These are phyloP conservation scores for Tripterygium wilfordii DNA, from an alignment of 177 flowering plant genomes.

Conservation along the genomic window DNA sequence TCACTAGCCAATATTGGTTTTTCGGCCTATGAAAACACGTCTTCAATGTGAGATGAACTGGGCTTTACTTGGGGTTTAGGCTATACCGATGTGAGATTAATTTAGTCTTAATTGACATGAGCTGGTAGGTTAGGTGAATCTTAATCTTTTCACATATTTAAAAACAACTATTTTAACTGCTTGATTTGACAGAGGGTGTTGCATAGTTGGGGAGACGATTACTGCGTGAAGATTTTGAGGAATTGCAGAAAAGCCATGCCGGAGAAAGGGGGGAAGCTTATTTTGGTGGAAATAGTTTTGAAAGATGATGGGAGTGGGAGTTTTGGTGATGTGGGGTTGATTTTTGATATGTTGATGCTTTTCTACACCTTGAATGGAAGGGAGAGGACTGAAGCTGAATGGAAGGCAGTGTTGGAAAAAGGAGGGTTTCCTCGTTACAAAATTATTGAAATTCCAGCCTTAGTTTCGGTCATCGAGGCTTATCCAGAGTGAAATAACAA, in stretches of 20 bases:
- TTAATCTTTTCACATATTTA: background rate
- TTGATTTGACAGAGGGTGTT: slow-evolving; percentile 17
- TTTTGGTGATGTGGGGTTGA: slow-evolving; percentile 9
- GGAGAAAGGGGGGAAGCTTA: slow-evolving; percentile 13
- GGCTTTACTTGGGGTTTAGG: too few relatives aligned
- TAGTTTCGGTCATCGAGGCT: slow-evolving; percentile 20
- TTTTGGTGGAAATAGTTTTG: slow-evolving; percentile 24
- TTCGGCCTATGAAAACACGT: too few relatives aligned
- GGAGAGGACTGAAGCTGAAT: slow-evolving; percentile 23
- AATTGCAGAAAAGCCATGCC: slow-evolving; percentile 27
- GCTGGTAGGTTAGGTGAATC: background rate
- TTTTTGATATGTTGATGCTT: slow-evolving; percentile 18
- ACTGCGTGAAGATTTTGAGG: slow-evolving; percentile 25
- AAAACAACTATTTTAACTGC: background rate
- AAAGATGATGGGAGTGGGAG: slow-evolving; percentile 6
- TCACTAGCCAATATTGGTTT: too few relatives aligned
- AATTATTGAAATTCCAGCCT: slow-evolving; percentile 21
- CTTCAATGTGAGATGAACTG: too few relatives aligned
- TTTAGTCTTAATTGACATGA: background rate
- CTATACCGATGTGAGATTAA: too few relatives aligned
- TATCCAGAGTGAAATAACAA: slow-evolving; percentile 4
- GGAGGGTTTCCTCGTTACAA: slow-evolving; percentile 27
- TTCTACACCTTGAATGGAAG: slow-evolving; percentile 17
- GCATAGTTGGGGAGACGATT: slow-evolving; percentile 33
- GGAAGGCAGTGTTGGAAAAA: slow-evolving; percentile 14